These are phyloP conservation scores for Alternaria sp. DNA, from an alignment of 2,329 filamentous ascomycete species.

Conservation along the genomic window DNA sequence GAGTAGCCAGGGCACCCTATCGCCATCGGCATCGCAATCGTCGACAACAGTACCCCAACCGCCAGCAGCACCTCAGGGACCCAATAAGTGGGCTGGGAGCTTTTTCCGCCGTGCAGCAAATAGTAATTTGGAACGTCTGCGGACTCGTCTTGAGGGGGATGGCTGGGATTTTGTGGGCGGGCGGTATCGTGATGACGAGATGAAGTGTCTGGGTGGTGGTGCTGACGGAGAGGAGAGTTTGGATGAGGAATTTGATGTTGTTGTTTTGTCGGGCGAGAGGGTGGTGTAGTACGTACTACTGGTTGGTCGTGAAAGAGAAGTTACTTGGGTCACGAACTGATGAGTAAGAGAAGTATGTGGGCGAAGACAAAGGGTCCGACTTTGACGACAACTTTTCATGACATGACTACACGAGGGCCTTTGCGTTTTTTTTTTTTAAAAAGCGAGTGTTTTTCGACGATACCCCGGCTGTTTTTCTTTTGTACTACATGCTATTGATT, in stretches of 20 bases:
- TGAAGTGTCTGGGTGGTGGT: constrained; percentile 21
- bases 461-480: too few species aligned
- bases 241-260: constrained; percentile 48
- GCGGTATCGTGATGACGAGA: constrained; percentile 34
- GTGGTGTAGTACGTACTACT: background rate
- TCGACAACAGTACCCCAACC: background rate
- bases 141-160: constrained; percentile 42
- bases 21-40: background rate
- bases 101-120: constrained; percentile 37
- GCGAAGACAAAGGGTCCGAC: too few species aligned
- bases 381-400: too few species aligned
- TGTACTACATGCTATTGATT: too few species aligned
- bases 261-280: background rate
- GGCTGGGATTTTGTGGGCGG: constrained; percentile 47
- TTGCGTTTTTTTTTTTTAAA: too few species aligned
- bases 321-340: too few species aligned
- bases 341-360: too few species aligned
- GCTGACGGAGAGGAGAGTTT: constrained; percentile 38
- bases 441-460: too few species aligned
- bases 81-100: constrained; percentile 23
- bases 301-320: too few species aligned
- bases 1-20: background rate
- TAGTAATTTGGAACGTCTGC: constrained; percentile 42
- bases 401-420: too few species aligned
- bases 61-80: too few species aligned